A percentile compares a stretch with the other conserved stretches of the same genome.
phyloP scores from a whole-genome alignment of 1,284 basidiomycete genomes.

The Fomitopsis betulina region DNA sequence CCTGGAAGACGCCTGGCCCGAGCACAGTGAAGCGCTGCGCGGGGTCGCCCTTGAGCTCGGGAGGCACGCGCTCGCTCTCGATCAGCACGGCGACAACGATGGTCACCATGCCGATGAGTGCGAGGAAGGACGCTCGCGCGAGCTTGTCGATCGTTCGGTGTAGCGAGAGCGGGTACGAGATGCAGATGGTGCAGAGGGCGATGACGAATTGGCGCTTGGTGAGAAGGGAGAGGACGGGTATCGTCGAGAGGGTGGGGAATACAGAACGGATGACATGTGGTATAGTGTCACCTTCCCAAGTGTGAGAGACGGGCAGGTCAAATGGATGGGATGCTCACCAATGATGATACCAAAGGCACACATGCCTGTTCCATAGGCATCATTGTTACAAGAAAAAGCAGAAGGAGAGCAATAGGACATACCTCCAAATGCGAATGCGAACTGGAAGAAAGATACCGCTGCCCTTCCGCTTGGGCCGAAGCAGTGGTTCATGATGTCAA shows the following conservation, averaged over 20 bases:
- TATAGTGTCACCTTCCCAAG: constrained; percentile 80
- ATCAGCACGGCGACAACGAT: constrained; percentile 89
- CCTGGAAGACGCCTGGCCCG: constrained; percentile 79
- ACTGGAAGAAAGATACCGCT: constrained; percentile 96
- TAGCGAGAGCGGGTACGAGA: constrained; percentile 93
- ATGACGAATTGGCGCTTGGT: constrained; percentile 89
- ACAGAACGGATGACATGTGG: constrained; percentile 89
- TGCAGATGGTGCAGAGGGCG: constrained; percentile 75
- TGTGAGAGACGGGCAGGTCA: constrained; percentile 37
- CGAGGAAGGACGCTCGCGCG: constrained; percentile 87
- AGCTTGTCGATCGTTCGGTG: constrained; percentile 98
- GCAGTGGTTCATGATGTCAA: constrained; percentile 94
- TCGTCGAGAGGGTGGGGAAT: constrained; percentile 72
- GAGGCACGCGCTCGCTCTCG: constrained; percentile 79
- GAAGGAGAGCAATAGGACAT: not conserved
- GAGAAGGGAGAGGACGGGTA: constrained; percentile 73
- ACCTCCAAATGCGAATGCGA: constrained; percentile 96
- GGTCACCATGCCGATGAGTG: constrained; percentile 89
- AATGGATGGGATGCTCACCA: constrained; percentile 30
- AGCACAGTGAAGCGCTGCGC: constrained; percentile 69
- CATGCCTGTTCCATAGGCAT: constrained; percentile 57
- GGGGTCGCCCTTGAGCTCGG: constrained; percentile 76
- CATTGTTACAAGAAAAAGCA: not conserved
- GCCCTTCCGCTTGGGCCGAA: constrained; percentile 87
- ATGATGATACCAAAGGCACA: constrained; percentile 95